phyloP scores from a whole-genome alignment of 441 rosid genomes.

The Lepidium campestre region DNA sequence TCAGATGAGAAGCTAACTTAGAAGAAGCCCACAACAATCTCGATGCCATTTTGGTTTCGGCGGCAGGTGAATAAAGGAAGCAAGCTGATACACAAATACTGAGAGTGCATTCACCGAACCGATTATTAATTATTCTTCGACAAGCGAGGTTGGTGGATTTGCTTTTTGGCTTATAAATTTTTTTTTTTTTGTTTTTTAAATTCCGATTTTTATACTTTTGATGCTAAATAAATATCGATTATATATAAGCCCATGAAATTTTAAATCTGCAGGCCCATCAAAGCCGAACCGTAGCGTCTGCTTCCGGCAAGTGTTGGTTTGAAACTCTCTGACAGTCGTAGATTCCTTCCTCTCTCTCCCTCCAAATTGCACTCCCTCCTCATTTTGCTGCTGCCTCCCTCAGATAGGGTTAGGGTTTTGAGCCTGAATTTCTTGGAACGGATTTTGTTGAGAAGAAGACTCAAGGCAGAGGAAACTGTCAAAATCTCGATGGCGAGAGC shows the following conservation, averaged over 20 bases:
- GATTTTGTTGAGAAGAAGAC: background rate
- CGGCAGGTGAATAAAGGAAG: too few species aligned
- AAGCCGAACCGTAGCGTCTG: background rate
- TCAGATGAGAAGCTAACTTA: conserved; percentile 75
- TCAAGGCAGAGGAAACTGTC: background rate
- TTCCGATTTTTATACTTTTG: too few species aligned
- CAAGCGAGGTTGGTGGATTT: too few species aligned
- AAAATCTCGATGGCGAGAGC: conserved; percentile 47
- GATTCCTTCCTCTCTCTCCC: conserved; percentile 8
- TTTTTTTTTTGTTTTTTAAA: too few species aligned
- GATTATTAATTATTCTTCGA: too few species aligned
- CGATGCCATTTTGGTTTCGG: conserved; percentile 50
- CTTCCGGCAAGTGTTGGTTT: conserved; percentile 5
- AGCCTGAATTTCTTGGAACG: background rate
- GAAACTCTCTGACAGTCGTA: background rate
- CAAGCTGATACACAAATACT: too few species aligned
- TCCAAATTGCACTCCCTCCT: conserved; percentile 11
- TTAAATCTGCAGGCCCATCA: background rate
- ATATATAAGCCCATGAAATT: background rate
- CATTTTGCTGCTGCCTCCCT: background rate
- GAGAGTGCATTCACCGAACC: too few species aligned
- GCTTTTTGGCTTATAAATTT: too few species aligned
- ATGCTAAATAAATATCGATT: too few species aligned
- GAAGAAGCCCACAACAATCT: conserved; percentile 82
- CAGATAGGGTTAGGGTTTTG: conserved; percentile 16